phyloP scores from a whole-genome alignment of 305 asterid genomes.

The Solanum hybrid region DNA sequence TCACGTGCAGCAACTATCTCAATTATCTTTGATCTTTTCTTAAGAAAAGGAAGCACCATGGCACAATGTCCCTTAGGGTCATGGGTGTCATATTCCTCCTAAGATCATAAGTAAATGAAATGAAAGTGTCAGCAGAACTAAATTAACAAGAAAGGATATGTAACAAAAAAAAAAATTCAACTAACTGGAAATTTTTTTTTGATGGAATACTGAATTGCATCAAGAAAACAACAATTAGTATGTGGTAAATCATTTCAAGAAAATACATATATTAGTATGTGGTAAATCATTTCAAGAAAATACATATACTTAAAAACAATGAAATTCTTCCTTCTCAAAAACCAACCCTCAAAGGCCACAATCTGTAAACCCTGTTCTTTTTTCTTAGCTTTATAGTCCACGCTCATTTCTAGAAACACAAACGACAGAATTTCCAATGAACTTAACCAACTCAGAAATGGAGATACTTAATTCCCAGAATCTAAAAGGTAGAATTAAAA shows the following conservation, averaged over 20 bases:
- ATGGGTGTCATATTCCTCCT: constrained; percentile 99
- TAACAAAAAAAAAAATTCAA: neutral
- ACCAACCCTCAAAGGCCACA: neutral
- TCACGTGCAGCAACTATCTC: constrained; percentile 98
- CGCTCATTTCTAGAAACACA: neutral
- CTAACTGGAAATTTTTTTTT: neutral
- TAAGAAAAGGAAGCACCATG: constrained; percentile 69
- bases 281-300: neutral
- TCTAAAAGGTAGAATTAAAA: neutral
- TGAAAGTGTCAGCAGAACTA: neutral
- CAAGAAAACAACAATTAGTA: neutral
- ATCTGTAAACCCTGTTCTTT: neutral
- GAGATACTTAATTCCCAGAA: neutral
- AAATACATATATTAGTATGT: neutral
- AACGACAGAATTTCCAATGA: neutral
- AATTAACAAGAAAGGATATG: neutral
- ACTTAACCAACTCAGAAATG: neutral
- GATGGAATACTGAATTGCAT: neutral
- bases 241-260: too few species aligned
- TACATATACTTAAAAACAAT: neutral
- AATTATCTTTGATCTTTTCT: constrained; percentile 82
- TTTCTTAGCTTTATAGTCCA: neutral
- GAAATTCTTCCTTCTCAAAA: neutral
- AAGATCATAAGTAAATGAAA: constrained; percentile 4
- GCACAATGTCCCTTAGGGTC: constrained; percentile 83